Evolutionary conservation across 176 grass and related monocot genomes (phyloP), one percentile per base, ranked within the genome.

Genomic region (maize (Zea mays)): DNA sequence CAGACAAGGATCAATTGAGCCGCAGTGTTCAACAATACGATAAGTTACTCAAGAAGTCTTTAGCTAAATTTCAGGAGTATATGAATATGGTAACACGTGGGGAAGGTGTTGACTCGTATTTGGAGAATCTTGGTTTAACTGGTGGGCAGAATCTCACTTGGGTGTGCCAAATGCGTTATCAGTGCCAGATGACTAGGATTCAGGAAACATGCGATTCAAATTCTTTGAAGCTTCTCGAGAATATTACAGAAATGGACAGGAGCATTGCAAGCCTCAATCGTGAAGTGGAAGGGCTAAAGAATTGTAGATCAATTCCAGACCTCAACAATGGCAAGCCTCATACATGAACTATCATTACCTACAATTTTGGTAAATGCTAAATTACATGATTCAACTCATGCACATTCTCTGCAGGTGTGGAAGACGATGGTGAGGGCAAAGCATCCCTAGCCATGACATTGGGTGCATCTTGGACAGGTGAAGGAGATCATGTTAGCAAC

Each of bases 231-330:
- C 27, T 52, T 81, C 5, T 40, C 56, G 1, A 48, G 3, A 12
- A 71, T n/a, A 35, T 84, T 57, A 43, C 10, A 65, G n/a, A 13
- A 44, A 0, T 84, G 40, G 58, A 8, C 7, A 42, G 8, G 6
- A n/a, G 4, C 33, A 64, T 76, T 13, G 1, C 39, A 48, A 17
- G 36, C 48, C 41, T 81, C 33, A 71, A 58, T 6, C 3, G 65
- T 71, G 49, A 80, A 81, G 6, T 76, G 15, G 35, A 88, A 71
- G 84, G 19, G 35, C 41, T 81, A 60, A 76, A 88, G 40, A n/a
- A 48, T 33, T 40, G 66, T 49, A 58, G 21, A 48, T 33, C 48
- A 66, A 77, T 84, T 70, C 76, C 64, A 19, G 81, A 84, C 71
- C 81, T 88, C 4, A 88, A 86, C 77, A 75, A 75, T 63, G 70